Evolutionary conservation across 225 moss, liverwort and hornwort species (phyloP).

Genomic region (Pseudoscleropodium purum): DNA sequence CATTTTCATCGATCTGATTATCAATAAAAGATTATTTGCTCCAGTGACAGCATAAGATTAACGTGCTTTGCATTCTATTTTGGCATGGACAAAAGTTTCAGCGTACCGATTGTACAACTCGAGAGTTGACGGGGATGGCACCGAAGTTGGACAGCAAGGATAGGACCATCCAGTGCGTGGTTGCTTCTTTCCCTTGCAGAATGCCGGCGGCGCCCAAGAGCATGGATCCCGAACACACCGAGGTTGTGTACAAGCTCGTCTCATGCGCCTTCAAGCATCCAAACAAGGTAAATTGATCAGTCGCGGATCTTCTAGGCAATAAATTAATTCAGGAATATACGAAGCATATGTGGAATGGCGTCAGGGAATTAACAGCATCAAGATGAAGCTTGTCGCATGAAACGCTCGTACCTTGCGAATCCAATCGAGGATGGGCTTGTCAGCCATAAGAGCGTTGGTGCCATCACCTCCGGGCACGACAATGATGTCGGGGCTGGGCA

Average conservation of each 20-base stretch:
- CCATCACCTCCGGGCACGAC: slow-evolving; percentile 62
- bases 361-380: neutral
- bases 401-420: slow-evolving; percentile 43
- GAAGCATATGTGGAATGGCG: neutral
- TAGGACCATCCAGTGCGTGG: slow-evolving; percentile 43
- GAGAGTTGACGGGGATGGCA: slow-evolving; percentile 30
- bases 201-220: slow-evolving; percentile 73
- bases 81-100: neutral
- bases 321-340: neutral
- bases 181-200: slow-evolving; percentile 58
- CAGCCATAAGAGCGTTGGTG: slow-evolving; percentile 21
- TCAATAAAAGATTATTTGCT: neutral
- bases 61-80: neutral
- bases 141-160: slow-evolving; percentile 33
- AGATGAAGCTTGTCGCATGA: neutral
- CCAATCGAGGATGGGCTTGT: slow-evolving; percentile 62
- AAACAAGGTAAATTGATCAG: neutral
- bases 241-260: slow-evolving; percentile 58
- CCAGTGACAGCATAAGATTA: neutral
- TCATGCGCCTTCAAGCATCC: slow-evolving; percentile 47
- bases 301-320: neutral
- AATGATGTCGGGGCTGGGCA: slow-evolving; percentile 61
- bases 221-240: slow-evolving; percentile 73
- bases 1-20: neutral
- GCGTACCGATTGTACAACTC: slow-evolving; percentile 56